Base-by-base conservation (phyloP, 169 alveolate species). In the Toxoplasma gondii region DNA sequence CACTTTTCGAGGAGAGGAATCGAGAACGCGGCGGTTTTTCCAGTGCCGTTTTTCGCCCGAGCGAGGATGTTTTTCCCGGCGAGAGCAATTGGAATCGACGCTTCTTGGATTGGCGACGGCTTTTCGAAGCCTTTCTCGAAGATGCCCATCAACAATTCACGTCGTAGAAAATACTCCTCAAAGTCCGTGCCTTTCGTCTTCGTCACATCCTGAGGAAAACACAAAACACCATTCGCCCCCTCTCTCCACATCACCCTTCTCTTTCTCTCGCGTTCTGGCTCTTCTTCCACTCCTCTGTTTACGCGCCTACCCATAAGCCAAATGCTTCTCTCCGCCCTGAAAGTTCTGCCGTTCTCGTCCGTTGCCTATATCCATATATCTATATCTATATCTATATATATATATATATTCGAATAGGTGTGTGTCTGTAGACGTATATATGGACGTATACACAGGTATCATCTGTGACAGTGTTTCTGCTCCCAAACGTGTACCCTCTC, bases 1-100 rank as follows among this genome's bases (percentile, higher is more conserved):
- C 98, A 94, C 96, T 98, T 98, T 93, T 99, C 99, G 91, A 99
- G 96, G 41, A 98, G 96, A 27, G 99, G 99, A 92, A 99, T 99
- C 29, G 99, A 99, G 97, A 98, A 99, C 24, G 99, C 99, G 83
- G 99, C 99, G 22, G 99, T 99, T 96, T 99, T 99, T 39, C 99
- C 99, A 64, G 99, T 99, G 27, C 99, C 99, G 78, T 99, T 99
- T 96, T 99, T 99, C 27, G 99, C 99, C 91, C 99, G 98, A 31
- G 99, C 99, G 39, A 99, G 97, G 91, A 99, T 98, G 96, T 98
- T 98, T 87, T 98, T 98, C 95, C 99, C 99, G 44, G 99, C 98
- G 84, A 99, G 97, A 31, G 99, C 99, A 36, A 98, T 98, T 19
- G 99, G 99, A 43, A 99, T 98, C 82, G 99, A 97, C 96, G 99